phyloP scores from a whole-genome alignment of 805 yeast species.

The Yarrowia phangngaensis region DNA sequence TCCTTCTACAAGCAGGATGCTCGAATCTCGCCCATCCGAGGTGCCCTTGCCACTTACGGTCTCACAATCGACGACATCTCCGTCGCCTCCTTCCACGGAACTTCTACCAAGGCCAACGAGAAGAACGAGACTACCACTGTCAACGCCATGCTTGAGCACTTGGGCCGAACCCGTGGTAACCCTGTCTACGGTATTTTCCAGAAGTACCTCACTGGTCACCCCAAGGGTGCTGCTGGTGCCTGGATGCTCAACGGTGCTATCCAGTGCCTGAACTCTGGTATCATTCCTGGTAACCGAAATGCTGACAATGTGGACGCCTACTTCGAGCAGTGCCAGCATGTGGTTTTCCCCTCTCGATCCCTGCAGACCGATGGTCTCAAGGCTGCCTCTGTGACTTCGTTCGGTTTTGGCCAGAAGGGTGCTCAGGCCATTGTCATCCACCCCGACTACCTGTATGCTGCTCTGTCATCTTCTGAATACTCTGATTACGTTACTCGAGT shows the following conservation, averaged over 20 bases:
- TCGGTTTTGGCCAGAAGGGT: constrained; percentile 99
- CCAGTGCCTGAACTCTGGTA: constrained; percentile 85
- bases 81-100: constrained; percentile 98
- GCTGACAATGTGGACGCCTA: constrained; percentile 91
- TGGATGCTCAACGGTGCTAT: constrained; percentile 99
- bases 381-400: constrained; percentile 95
- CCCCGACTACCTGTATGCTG: constrained; percentile 88
- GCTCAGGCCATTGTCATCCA: constrained; percentile 90
- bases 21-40: constrained; percentile 94
- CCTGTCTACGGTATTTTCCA: constrained; percentile 98
- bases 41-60: constrained; percentile 91
- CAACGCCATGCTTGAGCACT: constrained; percentile 86
- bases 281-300: constrained; percentile 98
- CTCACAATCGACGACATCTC: constrained; percentile 91
- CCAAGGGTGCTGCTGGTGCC: constrained; percentile 99
- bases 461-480: constrained; percentile 68
- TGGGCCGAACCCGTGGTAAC: constrained; percentile 97
- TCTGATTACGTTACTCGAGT: constrained; percentile 69
- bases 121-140: constrained; percentile 94
- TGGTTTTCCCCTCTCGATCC: constrained; percentile 89
- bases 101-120: constrained; percentile 97
- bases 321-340: constrained; percentile 78
- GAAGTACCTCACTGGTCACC: constrained; percentile 98
- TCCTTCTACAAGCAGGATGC: constrained; percentile 88
- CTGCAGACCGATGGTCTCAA: constrained; percentile 94